phyloP scores from a whole-genome alignment of 106 monocot genomes.

The Acorus calamus region DNA sequence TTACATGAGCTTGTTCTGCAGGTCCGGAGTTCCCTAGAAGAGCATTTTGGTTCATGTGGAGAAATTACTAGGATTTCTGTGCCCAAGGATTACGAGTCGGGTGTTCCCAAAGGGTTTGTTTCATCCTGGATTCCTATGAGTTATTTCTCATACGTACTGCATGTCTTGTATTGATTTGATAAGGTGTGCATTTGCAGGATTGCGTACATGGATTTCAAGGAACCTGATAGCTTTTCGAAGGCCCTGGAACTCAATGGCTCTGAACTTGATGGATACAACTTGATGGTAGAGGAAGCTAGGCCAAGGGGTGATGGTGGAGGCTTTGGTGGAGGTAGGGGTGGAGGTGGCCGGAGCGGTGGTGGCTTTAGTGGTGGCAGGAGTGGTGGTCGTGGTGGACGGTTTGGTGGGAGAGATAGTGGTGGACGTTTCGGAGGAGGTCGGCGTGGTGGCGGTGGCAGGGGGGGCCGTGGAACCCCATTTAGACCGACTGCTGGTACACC shows the following conservation, averaged over 20 bases:
- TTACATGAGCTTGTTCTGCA: conserved; percentile 7
- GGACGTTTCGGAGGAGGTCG: conserved; percentile 1
- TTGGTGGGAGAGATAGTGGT: conserved; percentile 16
- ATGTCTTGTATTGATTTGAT: no score
- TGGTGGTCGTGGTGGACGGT: conserved; percentile 15
- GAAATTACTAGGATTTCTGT: conserved; percentile 66
- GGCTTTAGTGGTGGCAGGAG: conserved; percentile 3
- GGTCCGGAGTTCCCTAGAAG: conserved; percentile 57
- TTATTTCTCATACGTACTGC: background rate
- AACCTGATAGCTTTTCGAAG: conserved; percentile 15
- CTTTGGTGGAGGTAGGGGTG: conserved; percentile 17
- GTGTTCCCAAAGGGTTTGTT: conserved; percentile 69
- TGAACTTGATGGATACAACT: conserved; percentile 27
- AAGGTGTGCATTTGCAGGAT: conserved; percentile 20
- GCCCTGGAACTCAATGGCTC: conserved; percentile 58
- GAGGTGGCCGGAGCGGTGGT: conserved; percentile 6
- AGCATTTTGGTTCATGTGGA: conserved; percentile 67
- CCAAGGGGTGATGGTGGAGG: conserved; percentile 20
- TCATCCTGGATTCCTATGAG: background rate
- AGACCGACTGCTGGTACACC: conserved; percentile 20
- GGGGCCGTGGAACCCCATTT: conserved; percentile 13
- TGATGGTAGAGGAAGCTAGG: conserved; percentile 46
- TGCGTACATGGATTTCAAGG: conserved; percentile 63
- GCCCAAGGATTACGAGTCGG: conserved; percentile 72
- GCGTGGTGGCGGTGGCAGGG: conserved; percentile 19